Evolutionary conservation across 2,329 filamentous ascomycete genomes (phyloP).

Genomic region (Venturia effusa): DNA sequence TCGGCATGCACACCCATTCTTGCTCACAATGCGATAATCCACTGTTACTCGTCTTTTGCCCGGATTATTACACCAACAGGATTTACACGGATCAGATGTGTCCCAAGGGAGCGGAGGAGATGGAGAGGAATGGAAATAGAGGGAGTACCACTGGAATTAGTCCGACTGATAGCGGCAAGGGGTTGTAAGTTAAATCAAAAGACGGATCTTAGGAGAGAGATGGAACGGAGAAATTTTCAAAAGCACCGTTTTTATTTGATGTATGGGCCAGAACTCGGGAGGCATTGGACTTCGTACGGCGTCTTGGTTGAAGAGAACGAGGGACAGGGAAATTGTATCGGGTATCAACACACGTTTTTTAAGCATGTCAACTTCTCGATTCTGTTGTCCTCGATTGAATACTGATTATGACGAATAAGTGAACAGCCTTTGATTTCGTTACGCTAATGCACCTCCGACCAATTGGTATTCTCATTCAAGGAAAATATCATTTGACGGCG

Average conservation of each 20-base stretch:
- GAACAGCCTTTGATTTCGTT: neutral
- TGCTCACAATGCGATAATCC: slow-evolving; percentile 6
- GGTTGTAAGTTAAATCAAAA: neutral
- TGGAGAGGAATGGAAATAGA: neutral
- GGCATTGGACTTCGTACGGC: neutral
- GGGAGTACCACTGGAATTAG: neutral
- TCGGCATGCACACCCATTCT: slow-evolving; percentile 11
- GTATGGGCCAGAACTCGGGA: neutral
- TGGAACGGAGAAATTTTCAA: too few relatives aligned
- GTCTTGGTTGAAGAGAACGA: neutral
- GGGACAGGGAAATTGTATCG: neutral
- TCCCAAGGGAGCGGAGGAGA: neutral
- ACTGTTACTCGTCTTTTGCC: slow-evolving; percentile 7
- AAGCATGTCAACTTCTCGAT: neutral
- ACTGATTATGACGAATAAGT: neutral
- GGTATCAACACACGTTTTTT: neutral
- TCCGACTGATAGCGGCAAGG: neutral
- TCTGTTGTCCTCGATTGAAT: neutral
- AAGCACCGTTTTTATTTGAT: neutral
- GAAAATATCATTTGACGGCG: neutral
- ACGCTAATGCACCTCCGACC: neutral
- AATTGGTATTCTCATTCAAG: neutral
- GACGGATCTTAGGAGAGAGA: too few relatives aligned
- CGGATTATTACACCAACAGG: neutral
- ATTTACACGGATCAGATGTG: neutral